Evolutionary conservation across 2,329 filamentous ascomycete genomes (phyloP), one percentile per base, ranked within the genome.

Genomic region (Colletotrichum incanum): DNA sequence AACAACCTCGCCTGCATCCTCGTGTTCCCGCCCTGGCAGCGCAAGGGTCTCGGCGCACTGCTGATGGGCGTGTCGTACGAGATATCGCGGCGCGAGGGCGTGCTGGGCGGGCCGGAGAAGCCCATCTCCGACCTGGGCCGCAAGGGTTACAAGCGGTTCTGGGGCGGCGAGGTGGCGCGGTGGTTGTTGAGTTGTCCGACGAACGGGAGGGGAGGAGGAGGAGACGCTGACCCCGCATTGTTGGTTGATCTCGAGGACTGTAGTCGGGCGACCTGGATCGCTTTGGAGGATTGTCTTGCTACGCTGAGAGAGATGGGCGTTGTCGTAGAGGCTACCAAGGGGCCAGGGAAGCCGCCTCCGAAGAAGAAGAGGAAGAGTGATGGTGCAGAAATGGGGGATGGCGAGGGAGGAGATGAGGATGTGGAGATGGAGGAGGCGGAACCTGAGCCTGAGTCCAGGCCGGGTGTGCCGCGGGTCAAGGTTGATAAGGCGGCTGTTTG

Each of bases 1-100:
- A 98, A 99, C 82, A 99, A 98, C 76, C 88, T 99, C 6, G 96
- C 96, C 1, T 99, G 96, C 80, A 99, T 99, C 76, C 87, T 98
- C 8, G 90, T 98, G 20, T 98, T 98, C 78, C 96, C 96, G 1
- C 96, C 96, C 0, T 98, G 96, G 91, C 96, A 98, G 82, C 92
- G 93, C 74, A 95, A 94, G 75, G 95, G 96, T 1, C 88, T 98
- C 0, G 96, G 96, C 0, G 91, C 94, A 63, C 85, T 98, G 62
- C 87, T 99, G 41, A 98, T 99, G 91, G 95, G 94, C 6, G 91
- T 96, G 2, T 97, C 94, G 47, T 99, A 99, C 82, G 95, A 96
- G 81, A 92, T 99, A 58, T 96, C 95, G 26, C 90, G 92, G 59
- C 90, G 93, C 67, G 95, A 98, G 79, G 91, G 92, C 8, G 87